Evolutionary conservation across 2,329 filamentous ascomycete species (phyloP).

Genomic region (Colletotrichum salicis): DNA sequence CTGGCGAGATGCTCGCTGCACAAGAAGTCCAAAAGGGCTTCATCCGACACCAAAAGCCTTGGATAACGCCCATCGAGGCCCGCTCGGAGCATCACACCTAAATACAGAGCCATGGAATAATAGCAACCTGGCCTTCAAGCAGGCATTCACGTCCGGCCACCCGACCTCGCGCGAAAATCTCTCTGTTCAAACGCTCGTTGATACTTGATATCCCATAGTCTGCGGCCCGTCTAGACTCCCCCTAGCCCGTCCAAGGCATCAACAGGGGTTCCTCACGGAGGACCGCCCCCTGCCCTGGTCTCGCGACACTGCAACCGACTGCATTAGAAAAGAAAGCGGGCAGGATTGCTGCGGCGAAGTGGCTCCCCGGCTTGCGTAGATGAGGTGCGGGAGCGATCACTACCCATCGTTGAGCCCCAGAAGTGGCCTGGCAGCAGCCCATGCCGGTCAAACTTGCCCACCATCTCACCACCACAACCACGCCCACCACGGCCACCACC

Average conservation of each 20-base stretch:
- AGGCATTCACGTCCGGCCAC: background rate
- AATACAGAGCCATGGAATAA: background rate
- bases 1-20: constrained; percentile 15
- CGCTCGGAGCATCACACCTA: constrained; percentile 1
- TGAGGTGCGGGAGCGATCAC: constrained; percentile 33
- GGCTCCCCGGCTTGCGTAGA: constrained; percentile 28
- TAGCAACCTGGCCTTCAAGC: background rate
- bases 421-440: constrained; percentile 7
- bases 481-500: constrained; percentile 16
- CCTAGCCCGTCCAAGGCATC: constrained; percentile 5
- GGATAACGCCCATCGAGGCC: constrained; percentile 28
- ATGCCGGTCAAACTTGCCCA: constrained; percentile 1
- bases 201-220: background rate
- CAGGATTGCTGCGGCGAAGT: constrained; percentile 26
- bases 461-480: constrained; percentile 18
- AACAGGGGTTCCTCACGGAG: constrained; percentile 20
- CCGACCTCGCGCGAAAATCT: constrained; percentile 7
- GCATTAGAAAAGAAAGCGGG: constrained; percentile 28
- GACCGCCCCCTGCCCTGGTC: constrained; percentile 20
- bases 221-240: constrained; percentile 13
- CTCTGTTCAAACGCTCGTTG: background rate
- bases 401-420: constrained; percentile 7
- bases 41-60: constrained; percentile 15
- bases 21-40: constrained; percentile 20
- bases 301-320: constrained; percentile 24